Base-by-base conservation (phyloP, 768 basidiomycete species). In the Agrocybe pediades region DNA sequence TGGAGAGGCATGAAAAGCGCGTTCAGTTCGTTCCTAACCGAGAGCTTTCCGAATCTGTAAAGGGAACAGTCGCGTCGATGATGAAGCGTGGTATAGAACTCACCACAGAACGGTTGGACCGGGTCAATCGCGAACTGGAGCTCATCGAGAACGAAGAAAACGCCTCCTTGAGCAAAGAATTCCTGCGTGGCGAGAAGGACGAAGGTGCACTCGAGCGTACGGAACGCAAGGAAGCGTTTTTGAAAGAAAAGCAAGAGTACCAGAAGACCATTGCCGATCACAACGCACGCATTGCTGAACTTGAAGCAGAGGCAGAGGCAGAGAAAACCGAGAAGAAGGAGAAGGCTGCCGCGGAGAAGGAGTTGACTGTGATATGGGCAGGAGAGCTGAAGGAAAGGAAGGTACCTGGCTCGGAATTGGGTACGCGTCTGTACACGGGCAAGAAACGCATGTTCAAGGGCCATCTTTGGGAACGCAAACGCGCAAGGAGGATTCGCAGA, bases 361-460 rank as follows among this genome's bases (percentile, higher is more conserved):
- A 62, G 30, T 54, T 60, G 25, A 62, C 67, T 6, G 63, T 79
- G 2, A 63, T 65, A 5, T 82, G 80, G 71, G 75, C 73, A 17
- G 83, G 83, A 57, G 68, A 76, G 45, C 74, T 71, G 41, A 69
- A 70, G 61, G 67, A 70, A 50, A 78, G 74, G 65, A 66, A 64
- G 36, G 72, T 73, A 25, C 65, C 73, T 52, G 82, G 87, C 51
- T 71, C 80, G 46, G 75, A 85, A 54, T 62, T 77, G 62, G 87
- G 87, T 29, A 79, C 80, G 57, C 78, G 82, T 50, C 69, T 92
- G 60, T 94, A 93, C 59, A 83, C 86, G 9, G 84, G 78, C 53
- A 88, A 81, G 81, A 88, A 84, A 77, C 76, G 80, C 57, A 93
- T 93, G 91, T 93, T 94, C 83, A 94, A 93, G 77, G 91, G 91